A percentile compares a stretch with the other conserved stretches of the same genome.
These are phyloP conservation scores for Apiospora hydei DNA, from an alignment of 2,329 filamentous ascomycete genomes.

Conservation along the genomic window DNA sequence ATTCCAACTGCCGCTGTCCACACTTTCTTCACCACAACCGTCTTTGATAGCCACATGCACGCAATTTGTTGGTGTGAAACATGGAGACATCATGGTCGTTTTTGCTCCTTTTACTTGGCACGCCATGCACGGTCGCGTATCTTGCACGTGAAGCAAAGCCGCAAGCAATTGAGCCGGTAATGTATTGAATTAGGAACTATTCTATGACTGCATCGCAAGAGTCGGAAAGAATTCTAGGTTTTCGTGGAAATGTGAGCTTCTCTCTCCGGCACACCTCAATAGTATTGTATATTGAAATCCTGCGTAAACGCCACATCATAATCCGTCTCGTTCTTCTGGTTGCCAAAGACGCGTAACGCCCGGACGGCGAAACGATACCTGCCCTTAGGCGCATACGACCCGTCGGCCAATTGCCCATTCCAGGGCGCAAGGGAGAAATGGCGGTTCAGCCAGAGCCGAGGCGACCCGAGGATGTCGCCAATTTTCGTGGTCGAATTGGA, in stretches of 20 bases:
- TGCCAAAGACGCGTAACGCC: slow-evolving; percentile 59
- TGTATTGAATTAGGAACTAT: not conserved
- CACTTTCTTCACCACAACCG: not conserved
- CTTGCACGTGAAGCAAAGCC: too few relatives aligned
- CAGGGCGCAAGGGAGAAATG: slow-evolving; percentile 45
- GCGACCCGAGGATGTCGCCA: slow-evolving; percentile 52
- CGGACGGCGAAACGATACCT: slow-evolving; percentile 57
- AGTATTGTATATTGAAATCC: slow-evolving; percentile 52
- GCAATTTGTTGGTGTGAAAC: not conserved
- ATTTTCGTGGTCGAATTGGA: slow-evolving; percentile 31
- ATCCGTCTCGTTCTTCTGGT: slow-evolving; percentile 50
- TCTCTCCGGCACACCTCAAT: slow-evolving; percentile 33
- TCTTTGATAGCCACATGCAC: not conserved
- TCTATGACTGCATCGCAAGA: not conserved
- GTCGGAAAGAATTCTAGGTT: not conserved
- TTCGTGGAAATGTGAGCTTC: not conserved
- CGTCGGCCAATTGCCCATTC: slow-evolving; percentile 56
- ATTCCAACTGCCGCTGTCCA: not conserved
- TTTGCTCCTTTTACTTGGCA: not conserved
- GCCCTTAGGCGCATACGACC: slow-evolving; percentile 56
- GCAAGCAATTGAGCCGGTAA: not conserved
- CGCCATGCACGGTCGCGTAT: not conserved
- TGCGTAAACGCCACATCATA: slow-evolving; percentile 54
- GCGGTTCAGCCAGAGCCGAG: slow-evolving; percentile 45
- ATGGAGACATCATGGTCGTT: not conserved